Conservation (phyloP, 2,329 filamentous ascomycete species). For the Hypoxylon sp. region DNA sequence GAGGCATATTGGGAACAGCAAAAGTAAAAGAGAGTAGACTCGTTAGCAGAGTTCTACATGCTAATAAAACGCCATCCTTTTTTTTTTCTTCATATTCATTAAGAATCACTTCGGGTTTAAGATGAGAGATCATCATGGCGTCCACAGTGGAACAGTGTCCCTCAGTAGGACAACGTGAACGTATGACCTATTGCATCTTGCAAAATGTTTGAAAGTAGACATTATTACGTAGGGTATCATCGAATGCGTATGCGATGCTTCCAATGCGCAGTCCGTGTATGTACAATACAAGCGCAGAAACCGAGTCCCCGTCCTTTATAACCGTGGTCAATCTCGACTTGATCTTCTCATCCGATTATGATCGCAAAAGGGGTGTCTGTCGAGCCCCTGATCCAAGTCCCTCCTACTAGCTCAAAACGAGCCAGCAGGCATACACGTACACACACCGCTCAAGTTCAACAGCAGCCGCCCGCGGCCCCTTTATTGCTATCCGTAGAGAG, state of each 20-base stretch:
- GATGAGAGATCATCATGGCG: background rate
- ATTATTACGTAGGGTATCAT: slow-evolving; percentile 45
- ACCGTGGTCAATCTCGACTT: slow-evolving; percentile 1
- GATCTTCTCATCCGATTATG: slow-evolving; percentile 4
- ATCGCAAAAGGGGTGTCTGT: background rate
- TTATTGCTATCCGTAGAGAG: slow-evolving; percentile 54
- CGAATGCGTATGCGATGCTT: slow-evolving; percentile 35
- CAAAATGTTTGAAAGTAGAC: slow-evolving; percentile 31
- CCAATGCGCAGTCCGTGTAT: slow-evolving; percentile 36
- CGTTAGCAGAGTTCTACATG: slow-evolving; percentile 30
- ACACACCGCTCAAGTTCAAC: slow-evolving; percentile 45
- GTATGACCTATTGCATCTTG: background rate
- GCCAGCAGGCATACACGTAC: background rate
- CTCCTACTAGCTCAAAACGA: slow-evolving; percentile 10
- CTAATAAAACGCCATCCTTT: slow-evolving; percentile 28
- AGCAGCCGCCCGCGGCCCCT: slow-evolving; percentile 55
- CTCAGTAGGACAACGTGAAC: background rate
- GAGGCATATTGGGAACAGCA: slow-evolving; percentile 28
- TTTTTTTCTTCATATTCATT: slow-evolving; percentile 24
- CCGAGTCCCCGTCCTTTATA: slow-evolving; percentile 5
- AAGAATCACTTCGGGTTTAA: background rate
- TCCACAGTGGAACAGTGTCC: background rate
- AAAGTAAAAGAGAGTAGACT: slow-evolving; percentile 15
- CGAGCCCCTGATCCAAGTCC: slow-evolving; percentile 4
- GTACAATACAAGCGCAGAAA: slow-evolving; percentile 26